These are phyloP conservation scores for Ampelomyces quisqualis DNA, from an alignment of 2,329 filamentous ascomycete species.

Conservation along the genomic window DNA sequence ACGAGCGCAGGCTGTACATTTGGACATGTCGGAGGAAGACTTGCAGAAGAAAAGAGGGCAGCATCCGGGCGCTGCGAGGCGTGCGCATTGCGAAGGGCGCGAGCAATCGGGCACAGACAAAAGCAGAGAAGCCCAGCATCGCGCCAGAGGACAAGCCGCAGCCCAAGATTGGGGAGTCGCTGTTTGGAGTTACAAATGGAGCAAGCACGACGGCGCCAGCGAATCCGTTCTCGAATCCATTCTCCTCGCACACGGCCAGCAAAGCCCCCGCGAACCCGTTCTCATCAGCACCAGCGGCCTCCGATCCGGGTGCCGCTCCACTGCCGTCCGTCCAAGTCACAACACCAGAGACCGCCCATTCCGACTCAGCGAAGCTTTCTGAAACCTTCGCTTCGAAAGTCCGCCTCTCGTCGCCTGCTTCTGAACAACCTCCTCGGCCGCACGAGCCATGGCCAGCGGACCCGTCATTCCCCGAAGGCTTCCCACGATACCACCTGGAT, in stretches of 20 bases:
- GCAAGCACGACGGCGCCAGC: slow-evolving; percentile 18
- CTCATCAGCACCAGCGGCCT: slow-evolving; percentile 38
- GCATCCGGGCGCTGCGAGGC: slow-evolving; percentile 72
- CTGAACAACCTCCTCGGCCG: slow-evolving; percentile 43
- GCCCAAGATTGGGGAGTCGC: slow-evolving; percentile 62
- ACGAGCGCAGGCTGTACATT: slow-evolving; percentile 85
- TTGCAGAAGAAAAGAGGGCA: slow-evolving; percentile 81
- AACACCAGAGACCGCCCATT: slow-evolving; percentile 23
- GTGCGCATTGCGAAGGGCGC: slow-evolving; percentile 55
- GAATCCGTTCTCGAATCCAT: slow-evolving; percentile 56
- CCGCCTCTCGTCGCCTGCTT: slow-evolving; percentile 50
- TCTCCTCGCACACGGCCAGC: slow-evolving; percentile 50
- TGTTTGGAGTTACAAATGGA: slow-evolving; percentile 65
- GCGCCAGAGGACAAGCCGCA: slow-evolving; percentile 38
- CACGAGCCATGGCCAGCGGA: slow-evolving; percentile 74
- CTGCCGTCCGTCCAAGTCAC: slow-evolving; percentile 27
- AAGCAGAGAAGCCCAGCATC: slow-evolving; percentile 20
- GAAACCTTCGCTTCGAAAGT: slow-evolving; percentile 74
- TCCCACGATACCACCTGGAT: slow-evolving; percentile 76
- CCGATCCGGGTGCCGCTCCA: slow-evolving; percentile 47
- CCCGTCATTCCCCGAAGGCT: slow-evolving; percentile 66
- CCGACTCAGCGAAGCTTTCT: slow-evolving; percentile 58
- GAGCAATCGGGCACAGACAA: slow-evolving; percentile 21
- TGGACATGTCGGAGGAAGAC: slow-evolving; percentile 76
- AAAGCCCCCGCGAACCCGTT: slow-evolving; percentile 57